These are phyloP conservation scores for Cryphonectria radicalis DNA, from an alignment of 2,329 filamentous ascomycete genomes.

Conservation along the genomic window DNA sequence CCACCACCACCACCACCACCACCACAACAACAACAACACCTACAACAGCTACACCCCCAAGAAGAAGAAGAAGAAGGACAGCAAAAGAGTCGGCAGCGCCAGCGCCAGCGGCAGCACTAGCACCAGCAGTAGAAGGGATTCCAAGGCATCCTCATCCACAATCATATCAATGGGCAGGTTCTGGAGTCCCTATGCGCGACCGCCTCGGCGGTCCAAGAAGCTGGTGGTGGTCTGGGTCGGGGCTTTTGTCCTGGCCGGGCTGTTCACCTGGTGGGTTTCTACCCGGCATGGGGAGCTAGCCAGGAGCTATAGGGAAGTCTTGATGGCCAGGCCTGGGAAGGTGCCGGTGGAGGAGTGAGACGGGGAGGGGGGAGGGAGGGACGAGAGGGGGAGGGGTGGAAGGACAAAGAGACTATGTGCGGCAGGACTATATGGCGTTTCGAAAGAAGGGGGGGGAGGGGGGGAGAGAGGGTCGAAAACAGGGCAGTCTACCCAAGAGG, in stretches of 20 bases:
- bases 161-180: background rate
- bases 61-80: background rate
- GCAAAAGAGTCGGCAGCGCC: background rate
- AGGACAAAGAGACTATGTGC: background rate
- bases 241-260: slow-evolving; percentile 19
- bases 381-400: no score
- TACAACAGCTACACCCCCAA: background rate
- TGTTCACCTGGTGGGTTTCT: slow-evolving; percentile 26
- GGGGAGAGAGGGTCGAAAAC: background rate
- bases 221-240: slow-evolving; percentile 25
- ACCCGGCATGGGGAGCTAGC: slow-evolving; percentile 11
- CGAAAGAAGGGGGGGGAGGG: no score
- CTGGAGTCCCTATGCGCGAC: slow-evolving; percentile 28
- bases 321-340: slow-evolving; percentile 19
- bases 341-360: slow-evolving; percentile 19
- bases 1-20: background rate
- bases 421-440: background rate
- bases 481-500: background rate
- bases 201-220: slow-evolving; percentile 27
- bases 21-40: background rate
- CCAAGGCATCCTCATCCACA: slow-evolving; percentile 10
- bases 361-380: no score
- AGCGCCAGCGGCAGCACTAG: background rate
- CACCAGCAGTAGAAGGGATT: background rate
- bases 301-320: slow-evolving; percentile 22